Evolutionary conservation across 352 stramenopile genomes (phyloP).

Genomic region (Phytophthora tentaculata): DNA sequence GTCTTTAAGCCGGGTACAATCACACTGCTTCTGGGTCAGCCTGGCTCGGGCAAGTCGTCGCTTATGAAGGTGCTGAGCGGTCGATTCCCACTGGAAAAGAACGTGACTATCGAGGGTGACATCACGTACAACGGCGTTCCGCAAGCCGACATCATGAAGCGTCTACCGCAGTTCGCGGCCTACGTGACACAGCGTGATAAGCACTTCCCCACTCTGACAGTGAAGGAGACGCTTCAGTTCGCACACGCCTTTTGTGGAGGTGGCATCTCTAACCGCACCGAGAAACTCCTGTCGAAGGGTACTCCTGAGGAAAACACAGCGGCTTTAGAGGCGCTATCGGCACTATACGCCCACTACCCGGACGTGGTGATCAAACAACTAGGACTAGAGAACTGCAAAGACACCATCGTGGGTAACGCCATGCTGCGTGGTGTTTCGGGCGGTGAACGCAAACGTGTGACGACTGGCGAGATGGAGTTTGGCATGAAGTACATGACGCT

Average conservation of each 20-base stretch:
- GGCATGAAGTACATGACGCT: slow-evolving; percentile 77
- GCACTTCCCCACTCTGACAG: slow-evolving; percentile 78
- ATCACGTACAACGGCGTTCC: slow-evolving; percentile 31
- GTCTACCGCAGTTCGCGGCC: slow-evolving; percentile 51
- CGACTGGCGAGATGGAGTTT: slow-evolving; percentile 89
- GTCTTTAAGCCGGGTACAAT: slow-evolving; percentile 42
- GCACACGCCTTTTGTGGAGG: slow-evolving; percentile 47
- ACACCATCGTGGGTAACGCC: slow-evolving; percentile 63
- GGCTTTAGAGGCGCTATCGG: slow-evolving; percentile 22
- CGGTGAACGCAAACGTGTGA: slow-evolving; percentile 76
- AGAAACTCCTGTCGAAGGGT: slow-evolving; percentile 23
- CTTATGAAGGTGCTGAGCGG: slow-evolving; percentile 30
- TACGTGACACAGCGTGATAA: slow-evolving; percentile 74
- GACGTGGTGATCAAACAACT: slow-evolving; percentile 47
- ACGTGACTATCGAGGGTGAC: slow-evolving; percentile 26
- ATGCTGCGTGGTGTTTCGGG: slow-evolving; percentile 68
- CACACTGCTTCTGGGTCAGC: slow-evolving; percentile 26
- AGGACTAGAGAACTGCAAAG: slow-evolving; percentile 54
- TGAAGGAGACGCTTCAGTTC: slow-evolving; percentile 62
- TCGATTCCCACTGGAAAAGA: slow-evolving; percentile 29
- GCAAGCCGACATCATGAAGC: slow-evolving; percentile 28
- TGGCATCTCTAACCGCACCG: slow-evolving; percentile 23
- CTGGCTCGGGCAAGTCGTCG: slow-evolving; percentile 30
- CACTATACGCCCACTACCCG: slow-evolving; percentile 30
- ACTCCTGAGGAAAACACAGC: slow-evolving; percentile 21